phyloP scores from a whole-genome alignment of 495 filamentous ascomycete species.

The Sabuloglossum arenarium region DNA sequence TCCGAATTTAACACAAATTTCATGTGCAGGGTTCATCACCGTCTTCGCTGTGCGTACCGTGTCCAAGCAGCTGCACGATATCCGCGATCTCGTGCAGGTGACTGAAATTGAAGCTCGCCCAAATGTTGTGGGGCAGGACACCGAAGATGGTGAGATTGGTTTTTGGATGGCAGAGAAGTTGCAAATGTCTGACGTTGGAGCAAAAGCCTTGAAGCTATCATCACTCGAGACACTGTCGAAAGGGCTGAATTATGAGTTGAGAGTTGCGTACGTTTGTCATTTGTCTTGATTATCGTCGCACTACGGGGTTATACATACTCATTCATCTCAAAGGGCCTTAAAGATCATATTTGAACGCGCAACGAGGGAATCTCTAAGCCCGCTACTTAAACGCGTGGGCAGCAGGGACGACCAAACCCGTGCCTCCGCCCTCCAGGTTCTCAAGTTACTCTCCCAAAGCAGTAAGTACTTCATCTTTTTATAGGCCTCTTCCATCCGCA shows the following conservation, averaged over 20 bases:
- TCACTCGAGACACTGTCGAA: slow-evolving; percentile 3
- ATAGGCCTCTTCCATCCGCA: neutral
- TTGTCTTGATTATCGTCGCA: neutral
- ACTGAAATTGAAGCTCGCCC: neutral
- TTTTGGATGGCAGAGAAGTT: neutral
- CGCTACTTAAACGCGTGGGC: slow-evolving; percentile 1
- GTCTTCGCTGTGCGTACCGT: slow-evolving; percentile 1
- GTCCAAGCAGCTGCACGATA: neutral
- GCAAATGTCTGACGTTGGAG: neutral
- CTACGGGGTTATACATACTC: neutral
- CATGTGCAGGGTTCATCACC: slow-evolving; percentile 8
- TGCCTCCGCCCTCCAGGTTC: neutral
- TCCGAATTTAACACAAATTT: slow-evolving; percentile 15
- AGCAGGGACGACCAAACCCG: neutral
- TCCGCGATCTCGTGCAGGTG: neutral
- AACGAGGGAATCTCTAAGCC: neutral
- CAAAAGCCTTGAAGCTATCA: slow-evolving; percentile 4
- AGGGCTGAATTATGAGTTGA: slow-evolving; percentile 2
- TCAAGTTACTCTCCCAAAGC: slow-evolving; percentile 4
- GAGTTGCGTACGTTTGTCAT: slow-evolving; percentile 2
- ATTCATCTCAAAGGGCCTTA: neutral
- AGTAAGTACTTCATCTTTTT: neutral
- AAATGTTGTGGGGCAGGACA: slow-evolving; percentile 2
- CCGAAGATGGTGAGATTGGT: slow-evolving; percentile 5
- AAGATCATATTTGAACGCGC: slow-evolving; percentile 7